Evolutionary conservation across 768 basidiomycete species (phyloP).

Genomic region (Collybiopsis confluens): DNA sequence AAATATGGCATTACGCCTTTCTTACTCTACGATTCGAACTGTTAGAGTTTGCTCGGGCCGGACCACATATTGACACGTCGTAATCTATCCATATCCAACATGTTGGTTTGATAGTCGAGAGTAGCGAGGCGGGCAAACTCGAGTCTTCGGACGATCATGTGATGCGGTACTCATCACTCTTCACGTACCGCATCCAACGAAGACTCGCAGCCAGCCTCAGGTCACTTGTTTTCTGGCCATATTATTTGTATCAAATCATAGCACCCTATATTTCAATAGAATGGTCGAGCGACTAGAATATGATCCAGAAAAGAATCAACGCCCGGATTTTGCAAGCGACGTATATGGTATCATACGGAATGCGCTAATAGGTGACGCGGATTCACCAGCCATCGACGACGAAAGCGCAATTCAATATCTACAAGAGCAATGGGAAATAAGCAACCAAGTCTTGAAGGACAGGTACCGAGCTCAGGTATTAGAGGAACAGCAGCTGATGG

Average conservation of each 20-base stretch:
- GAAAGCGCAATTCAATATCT: conserved; percentile 11
- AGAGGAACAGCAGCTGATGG: conserved; percentile 14
- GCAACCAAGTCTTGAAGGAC: neutral
- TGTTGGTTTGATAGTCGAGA: too few relatives aligned
- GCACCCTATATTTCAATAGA: neutral
- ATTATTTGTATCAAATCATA: too few relatives aligned
- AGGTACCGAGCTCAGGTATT: neutral
- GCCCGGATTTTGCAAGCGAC: conserved; percentile 4
- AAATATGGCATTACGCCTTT: neutral
- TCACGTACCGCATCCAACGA: neutral
- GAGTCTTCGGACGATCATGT: conserved; percentile 8
- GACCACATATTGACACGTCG: neutral
- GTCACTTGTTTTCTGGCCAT: neutral
- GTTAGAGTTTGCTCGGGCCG: neutral
- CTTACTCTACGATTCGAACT: neutral
- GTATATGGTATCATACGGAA: neutral
- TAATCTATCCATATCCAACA: neutral
- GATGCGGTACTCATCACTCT: neutral
- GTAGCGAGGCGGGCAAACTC: neutral
- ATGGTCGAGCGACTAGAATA: neutral
- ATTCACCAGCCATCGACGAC: neutral
- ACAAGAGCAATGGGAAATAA: neutral
- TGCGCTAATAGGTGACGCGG: neutral
- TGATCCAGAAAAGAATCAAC: neutral
- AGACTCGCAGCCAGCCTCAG: neutral